Evolutionary conservation across 192 early-diverging fungal genomes (phyloP).

Genomic region (Coemansia sp.): DNA sequence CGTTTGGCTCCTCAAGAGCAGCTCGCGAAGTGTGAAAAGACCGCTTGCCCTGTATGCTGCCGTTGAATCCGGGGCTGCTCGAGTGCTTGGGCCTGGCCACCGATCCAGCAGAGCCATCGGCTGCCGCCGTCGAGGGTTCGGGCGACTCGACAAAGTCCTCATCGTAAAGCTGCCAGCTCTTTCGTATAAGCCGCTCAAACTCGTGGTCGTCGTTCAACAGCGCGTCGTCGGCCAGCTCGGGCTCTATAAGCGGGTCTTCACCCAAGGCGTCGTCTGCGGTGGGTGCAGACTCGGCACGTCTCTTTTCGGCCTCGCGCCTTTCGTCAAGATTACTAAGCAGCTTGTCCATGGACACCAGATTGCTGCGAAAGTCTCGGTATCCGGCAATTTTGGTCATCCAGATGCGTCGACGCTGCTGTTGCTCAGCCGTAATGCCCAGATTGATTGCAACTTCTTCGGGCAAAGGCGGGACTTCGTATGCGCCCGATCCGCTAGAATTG

Average conservation of each 20-base stretch:
- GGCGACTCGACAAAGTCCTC: constrained; percentile 18
- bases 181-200: constrained; percentile 38
- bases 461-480: constrained; percentile 9
- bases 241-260: not conserved
- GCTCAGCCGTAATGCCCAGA: constrained; percentile 28
- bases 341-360: constrained; percentile 28
- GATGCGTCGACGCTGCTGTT: constrained; percentile 31
- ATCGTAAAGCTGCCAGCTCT: constrained; percentile 39
- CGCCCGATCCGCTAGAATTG: not conserved
- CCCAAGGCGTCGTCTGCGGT: not conserved
- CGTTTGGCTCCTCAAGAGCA: not conserved
- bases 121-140: not conserved
- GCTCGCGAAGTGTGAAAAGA: constrained; percentile 19
- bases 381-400: constrained; percentile 44
- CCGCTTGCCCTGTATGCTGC: constrained; percentile 6
- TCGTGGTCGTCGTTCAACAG: constrained; percentile 19
- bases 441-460: constrained; percentile 16
- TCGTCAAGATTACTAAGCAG: constrained; percentile 14
- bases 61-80: not conserved
- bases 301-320: not conserved
- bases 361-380: constrained; percentile 27
- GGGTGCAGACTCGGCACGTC: not conserved
- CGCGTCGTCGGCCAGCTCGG: not conserved
- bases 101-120: not conserved
- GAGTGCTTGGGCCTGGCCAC: not conserved